A percentile compares a stretch with the other conserved stretches of the same genome.
These are phyloP conservation scores for Sclerotinia nivalis DNA, from an alignment of 2,329 filamentous ascomycete species.

Conservation along the genomic window DNA sequence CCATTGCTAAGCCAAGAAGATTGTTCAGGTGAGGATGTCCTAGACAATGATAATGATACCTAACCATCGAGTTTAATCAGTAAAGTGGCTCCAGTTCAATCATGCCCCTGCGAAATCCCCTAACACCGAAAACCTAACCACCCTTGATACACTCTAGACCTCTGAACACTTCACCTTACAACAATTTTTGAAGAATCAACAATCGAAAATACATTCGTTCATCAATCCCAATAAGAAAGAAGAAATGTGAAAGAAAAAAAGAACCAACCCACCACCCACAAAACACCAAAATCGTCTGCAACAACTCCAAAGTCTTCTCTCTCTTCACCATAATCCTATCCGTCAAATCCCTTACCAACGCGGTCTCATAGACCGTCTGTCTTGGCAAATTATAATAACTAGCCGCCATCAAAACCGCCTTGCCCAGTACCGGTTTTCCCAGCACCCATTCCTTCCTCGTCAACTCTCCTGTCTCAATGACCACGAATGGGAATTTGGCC, in stretches of 20 bases:
- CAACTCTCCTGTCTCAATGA: slow-evolving; percentile 1
- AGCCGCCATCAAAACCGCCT: slow-evolving; percentile 19
- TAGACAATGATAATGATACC: slow-evolving; percentile 25
- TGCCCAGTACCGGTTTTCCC: slow-evolving; percentile 13
- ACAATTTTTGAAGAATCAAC: no score
- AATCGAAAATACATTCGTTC: background rate
- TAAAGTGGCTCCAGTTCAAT: background rate
- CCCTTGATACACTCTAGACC: background rate
- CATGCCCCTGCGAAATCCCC: background rate
- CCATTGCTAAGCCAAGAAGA: slow-evolving; percentile 12
- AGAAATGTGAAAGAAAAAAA: background rate
- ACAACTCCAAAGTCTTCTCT: slow-evolving; percentile 20
- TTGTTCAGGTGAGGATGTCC: slow-evolving; percentile 20
- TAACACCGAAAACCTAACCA: background rate
- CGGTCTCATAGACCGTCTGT: slow-evolving; percentile 9
- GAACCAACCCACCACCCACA: slow-evolving; percentile 16
- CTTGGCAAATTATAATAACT: slow-evolving; percentile 20
- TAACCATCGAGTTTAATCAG: background rate
- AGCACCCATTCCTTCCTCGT: slow-evolving; percentile 6
- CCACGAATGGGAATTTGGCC: slow-evolving; percentile 10
- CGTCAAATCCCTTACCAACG: slow-evolving; percentile 12
- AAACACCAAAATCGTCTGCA: slow-evolving; percentile 22
- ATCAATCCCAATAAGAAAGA: no score
- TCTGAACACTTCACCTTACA: no score
- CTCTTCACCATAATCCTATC: slow-evolving; percentile 14